Base-by-base conservation (phyloP, 139 green algal genomes). In the Chlamydomonas applanata region DNA sequence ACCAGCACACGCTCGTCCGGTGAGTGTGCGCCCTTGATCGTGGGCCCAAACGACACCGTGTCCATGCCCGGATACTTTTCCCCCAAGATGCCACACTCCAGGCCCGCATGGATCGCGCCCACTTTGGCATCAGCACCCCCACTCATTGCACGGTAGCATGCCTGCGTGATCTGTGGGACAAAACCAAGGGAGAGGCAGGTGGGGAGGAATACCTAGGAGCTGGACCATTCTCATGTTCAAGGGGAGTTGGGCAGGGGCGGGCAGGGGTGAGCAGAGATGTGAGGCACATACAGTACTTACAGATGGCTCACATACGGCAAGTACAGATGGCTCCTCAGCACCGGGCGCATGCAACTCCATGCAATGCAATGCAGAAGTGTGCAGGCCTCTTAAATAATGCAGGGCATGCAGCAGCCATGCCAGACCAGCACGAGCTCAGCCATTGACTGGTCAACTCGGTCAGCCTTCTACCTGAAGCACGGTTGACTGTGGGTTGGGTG, bases 11-110 rank as follows among this genome's bases (percentile, higher is more conserved):
- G 73, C 74, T 95, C 90, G 35, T 95, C 86, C 0, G 89, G 89
- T 0, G 76, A 86, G 78, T 95, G 91, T 0, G 91, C 91, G 2
- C 88, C 88, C 24, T 59, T 80, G 71, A 96, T 96, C 57, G 87
- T 94, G 24, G 91, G 91, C 14, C 91, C 91, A 71, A 86, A 91
- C 20, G 64, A 83, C 5, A 96, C 89, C 33, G 82, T 84, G 63
- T 94, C 85, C 40, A 92, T 81, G 44, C 82, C 85, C 17, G 57
- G 69, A 63, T 85, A 93, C n/a, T 90, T 91, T 19, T 93, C 83
- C 13, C 74, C 70, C 29, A 98, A 62, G 34, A 97, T 85, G 30
- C 85, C 53, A 5, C 93, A 86, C 63, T 94, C 94, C 2, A 94
- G 92, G 17, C 90, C 90, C 0, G 89, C 89, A 77, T 94, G 89